Evolutionary conservation across 2,329 filamentous ascomycete species (phyloP).

Genomic region (Microdochium paspali): DNA sequence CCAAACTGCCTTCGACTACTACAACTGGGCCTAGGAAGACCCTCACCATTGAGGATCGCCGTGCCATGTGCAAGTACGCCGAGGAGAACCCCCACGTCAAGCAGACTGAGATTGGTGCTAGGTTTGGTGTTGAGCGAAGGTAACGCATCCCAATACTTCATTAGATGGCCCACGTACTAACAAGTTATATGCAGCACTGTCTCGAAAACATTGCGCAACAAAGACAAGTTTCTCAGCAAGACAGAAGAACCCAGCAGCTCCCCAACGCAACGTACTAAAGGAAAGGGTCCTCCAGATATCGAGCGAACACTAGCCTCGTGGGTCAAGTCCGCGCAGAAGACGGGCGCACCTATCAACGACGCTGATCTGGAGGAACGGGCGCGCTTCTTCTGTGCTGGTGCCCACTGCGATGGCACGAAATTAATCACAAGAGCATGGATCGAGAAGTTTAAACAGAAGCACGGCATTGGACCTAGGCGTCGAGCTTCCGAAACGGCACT

Average conservation of each 20-base stretch:
- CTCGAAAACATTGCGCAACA: constrained; percentile 92
- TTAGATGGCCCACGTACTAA: not conserved
- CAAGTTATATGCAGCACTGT: constrained; percentile 60
- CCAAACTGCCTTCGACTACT: constrained; percentile 38
- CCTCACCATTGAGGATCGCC: constrained; percentile 80
- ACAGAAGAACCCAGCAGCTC: constrained; percentile 71
- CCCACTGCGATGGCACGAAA: constrained; percentile 58
- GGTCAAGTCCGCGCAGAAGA: constrained; percentile 71
- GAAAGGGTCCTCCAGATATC: constrained; percentile 75
- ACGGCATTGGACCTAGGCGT: constrained; percentile 41
- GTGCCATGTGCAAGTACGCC: constrained; percentile 89
- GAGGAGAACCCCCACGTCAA: constrained; percentile 84
- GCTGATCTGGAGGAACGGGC: constrained; percentile 81
- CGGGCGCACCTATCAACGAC: constrained; percentile 66
- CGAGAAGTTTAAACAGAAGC: constrained; percentile 92
- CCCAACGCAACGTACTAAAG: constrained; percentile 73
- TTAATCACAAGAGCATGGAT: constrained; percentile 47
- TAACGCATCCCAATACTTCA: constrained; percentile 30
- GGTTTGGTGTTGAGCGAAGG: constrained; percentile 97
- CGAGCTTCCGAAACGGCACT: constrained; percentile 62
- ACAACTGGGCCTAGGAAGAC: constrained; percentile 70
- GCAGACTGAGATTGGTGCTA: constrained; percentile 90
- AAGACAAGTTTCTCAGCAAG: constrained; percentile 78
- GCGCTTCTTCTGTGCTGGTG: constrained; percentile 64
- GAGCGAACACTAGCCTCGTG: constrained; percentile 85